phyloP scores from a whole-genome alignment of 2,329 filamentous ascomycete genomes.

The Purpureocillium lavendulum region DNA sequence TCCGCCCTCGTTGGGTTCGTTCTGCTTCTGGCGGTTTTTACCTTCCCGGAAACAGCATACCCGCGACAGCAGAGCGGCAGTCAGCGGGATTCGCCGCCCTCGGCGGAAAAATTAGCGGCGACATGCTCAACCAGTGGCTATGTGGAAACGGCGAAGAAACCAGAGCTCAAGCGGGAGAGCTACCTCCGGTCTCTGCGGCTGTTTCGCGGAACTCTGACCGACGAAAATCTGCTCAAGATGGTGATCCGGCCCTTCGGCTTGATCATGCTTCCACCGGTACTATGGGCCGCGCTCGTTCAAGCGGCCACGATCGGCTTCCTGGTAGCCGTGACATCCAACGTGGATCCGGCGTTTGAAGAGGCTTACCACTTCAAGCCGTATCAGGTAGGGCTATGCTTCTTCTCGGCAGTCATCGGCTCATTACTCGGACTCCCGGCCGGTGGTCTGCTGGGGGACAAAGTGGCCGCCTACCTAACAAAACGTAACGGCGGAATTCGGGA shows the following conservation, averaged over 20 bases:
- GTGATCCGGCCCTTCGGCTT: slow-evolving; percentile 40
- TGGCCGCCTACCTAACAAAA: slow-evolving; percentile 39
- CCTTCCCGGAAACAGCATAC: slow-evolving; percentile 47
- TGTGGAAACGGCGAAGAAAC: slow-evolving; percentile 7
- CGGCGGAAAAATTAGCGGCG: slow-evolving; percentile 6
- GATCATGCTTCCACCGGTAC: slow-evolving; percentile 40
- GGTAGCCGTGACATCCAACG: slow-evolving; percentile 46
- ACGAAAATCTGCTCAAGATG: slow-evolving; percentile 38
- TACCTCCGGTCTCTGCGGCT: slow-evolving; percentile 28
- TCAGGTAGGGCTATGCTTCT: slow-evolving; percentile 42
- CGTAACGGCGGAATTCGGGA: slow-evolving; percentile 48
- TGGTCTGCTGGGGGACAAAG: slow-evolving; percentile 36
- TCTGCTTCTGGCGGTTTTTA: slow-evolving; percentile 39
- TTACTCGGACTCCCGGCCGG: slow-evolving; percentile 40
- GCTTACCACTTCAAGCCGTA: slow-evolving; percentile 36
- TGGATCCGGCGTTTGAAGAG: slow-evolving; percentile 30
- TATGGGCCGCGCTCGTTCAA: slow-evolving; percentile 47
- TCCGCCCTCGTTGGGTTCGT: slow-evolving; percentile 39
- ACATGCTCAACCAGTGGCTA: slow-evolving; percentile 7
- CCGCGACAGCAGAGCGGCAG: slow-evolving; percentile 16
- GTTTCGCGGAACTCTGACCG: slow-evolving; percentile 31
- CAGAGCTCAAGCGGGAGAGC: slow-evolving; percentile 13
- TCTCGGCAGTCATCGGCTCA: slow-evolving; percentile 38
- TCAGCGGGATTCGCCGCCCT: background rate
- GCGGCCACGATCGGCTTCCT: slow-evolving; percentile 47